Evolutionary conservation across 2,329 filamentous ascomycete genomes (phyloP), one percentile per base, ranked within the genome.

Genomic region (Xylariaceae sp.): DNA sequence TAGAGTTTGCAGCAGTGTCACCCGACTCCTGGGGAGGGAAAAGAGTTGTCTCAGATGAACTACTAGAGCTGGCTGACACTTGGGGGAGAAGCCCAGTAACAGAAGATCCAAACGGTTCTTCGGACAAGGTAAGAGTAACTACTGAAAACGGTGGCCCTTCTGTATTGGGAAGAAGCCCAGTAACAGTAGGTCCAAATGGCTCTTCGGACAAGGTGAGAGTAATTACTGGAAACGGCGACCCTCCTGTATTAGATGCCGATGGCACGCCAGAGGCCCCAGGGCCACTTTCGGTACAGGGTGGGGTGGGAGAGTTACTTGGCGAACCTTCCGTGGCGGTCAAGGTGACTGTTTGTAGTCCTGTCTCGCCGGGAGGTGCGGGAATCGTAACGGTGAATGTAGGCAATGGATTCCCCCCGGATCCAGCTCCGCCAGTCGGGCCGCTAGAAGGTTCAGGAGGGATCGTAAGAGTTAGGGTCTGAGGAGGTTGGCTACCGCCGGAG

Each of bases 121-220:
- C 56, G 56, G 63, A 63, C 10, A 57, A 46, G 16, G 63, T 63
- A 18, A 65, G 32, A 22, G 63, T 66, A 46, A 64, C 55, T 12
- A 61, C 62, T 44, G 63, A 61, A 18, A 60, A 53, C 43, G 55
- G 55, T 21, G 52, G 53, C 26, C 57, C 50, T 41, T 52, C 62
- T 41, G 57, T 56, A 34, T 55, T 51, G 13, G 55, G n/a, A n/a
- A n/a, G n/a, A n/a, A n/a, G n/a, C n/a, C n/a, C n/a, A n/a, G n/a
- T n/a, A n/a, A n/a, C n/a, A n/a, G 57, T 19, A 13, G 46, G 9
- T 19, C 9, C 15, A 40, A 26, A 26, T 26, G 53, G 39, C n/a
- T 54, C 13, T 13, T 58, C 56, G 56, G 63, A 63, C 10, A 57
- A 46, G 16, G 63, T 63, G n/a, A 65, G 32, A 22, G 63, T 66